A percentile compares a stretch with the other conserved stretches of the same genome.
These are phyloP conservation scores for Euptelea pleiosperma DNA, from an alignment of 164 flowering plant species.

Conservation along the genomic window DNA sequence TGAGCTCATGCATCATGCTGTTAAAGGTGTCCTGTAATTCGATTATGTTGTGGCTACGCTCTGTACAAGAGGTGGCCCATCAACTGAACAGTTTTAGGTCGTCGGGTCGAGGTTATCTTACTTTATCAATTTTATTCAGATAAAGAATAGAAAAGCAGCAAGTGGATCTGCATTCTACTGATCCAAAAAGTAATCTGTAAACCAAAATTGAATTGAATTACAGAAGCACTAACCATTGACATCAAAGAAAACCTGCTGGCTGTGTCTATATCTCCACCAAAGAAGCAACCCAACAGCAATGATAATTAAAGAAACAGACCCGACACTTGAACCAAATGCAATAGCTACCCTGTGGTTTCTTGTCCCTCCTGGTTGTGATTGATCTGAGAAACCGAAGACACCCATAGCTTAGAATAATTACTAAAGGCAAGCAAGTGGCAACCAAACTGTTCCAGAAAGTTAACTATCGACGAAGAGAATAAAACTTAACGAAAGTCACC, in stretches of 20 bases:
- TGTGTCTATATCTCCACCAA: conserved; percentile 76
- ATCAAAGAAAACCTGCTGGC: conserved; percentile 77
- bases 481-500: conserved; percentile 28
- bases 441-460: not conserved
- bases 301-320: conserved; percentile 45
- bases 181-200: no score
- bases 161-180: no score
- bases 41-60: no score
- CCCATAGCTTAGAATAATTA: conserved; percentile 4
- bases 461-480: not conserved
- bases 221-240: conserved; percentile 56
- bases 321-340: conserved; percentile 59
- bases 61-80: no score
- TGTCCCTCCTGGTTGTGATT: conserved; percentile 34
- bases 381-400: conserved; percentile 28
- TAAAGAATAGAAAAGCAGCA: no score
- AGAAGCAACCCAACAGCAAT: conserved; percentile 42
- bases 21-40: no score
- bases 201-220: not conserved
- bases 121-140: no score
- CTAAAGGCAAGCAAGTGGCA: conserved; percentile 5
- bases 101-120: no score
- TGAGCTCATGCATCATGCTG: no score
- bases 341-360: conserved; percentile 43
- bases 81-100: no score